A percentile compares a stretch with the other conserved stretches of the same genome.
These are phyloP conservation scores for Tilletia caries DNA, from an alignment of 1,284 basidiomycete genomes.

Conservation along the genomic window DNA sequence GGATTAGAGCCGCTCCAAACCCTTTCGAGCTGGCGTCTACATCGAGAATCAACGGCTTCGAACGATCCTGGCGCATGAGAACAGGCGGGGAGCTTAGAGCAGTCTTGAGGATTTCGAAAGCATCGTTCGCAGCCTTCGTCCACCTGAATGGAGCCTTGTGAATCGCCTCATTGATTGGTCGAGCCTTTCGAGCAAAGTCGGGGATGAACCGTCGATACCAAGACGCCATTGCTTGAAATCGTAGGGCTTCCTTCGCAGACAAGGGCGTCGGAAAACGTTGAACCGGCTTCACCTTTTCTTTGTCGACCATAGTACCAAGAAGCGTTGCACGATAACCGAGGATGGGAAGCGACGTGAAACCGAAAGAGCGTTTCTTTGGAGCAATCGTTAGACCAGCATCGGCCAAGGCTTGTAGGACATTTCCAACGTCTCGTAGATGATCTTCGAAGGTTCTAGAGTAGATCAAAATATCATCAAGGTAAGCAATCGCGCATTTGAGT, in stretches of 20 bases:
- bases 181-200: neutral
- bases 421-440: neutral
- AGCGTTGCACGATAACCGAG: too few relatives aligned
- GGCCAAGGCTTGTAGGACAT: neutral
- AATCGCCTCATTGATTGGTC: neutral
- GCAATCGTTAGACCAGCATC: neutral
- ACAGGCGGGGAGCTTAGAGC: neutral
- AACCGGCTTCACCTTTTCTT: neutral
- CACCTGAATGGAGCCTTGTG: neutral
- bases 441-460: neutral
- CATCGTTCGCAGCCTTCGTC: neutral
- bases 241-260: neutral
- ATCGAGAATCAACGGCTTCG: neutral
- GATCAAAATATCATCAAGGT: constrained; percentile 10
- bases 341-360: neutral
- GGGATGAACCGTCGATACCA: neutral
- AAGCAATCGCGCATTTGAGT: neutral
- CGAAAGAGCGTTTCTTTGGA: neutral
- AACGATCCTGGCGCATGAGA: neutral
- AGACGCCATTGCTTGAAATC: neutral
- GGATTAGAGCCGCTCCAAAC: neutral
- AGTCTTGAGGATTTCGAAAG: neutral
- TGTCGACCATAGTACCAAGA: neutral
- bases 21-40: neutral
- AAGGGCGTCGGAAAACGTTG: neutral